These are phyloP conservation scores for Pseudogymnoascus sp. DNA, from an alignment of 2,329 filamentous ascomycete species.

Conservation along the genomic window DNA sequence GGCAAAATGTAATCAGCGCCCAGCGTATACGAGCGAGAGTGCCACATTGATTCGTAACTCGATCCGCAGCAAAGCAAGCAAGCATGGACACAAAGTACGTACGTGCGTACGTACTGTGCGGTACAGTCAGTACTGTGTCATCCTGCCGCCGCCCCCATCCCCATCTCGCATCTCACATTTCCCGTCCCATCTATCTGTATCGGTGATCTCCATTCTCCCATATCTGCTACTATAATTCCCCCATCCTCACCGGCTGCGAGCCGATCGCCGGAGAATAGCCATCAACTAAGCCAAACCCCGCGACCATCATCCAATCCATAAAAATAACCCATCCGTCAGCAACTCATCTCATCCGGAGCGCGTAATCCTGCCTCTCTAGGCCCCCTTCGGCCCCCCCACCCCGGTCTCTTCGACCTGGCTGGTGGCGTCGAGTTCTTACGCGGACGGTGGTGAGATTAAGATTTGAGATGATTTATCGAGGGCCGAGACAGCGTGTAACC, in stretches of 20 bases:
- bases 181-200: neutral
- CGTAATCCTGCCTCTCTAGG: neutral
- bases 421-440: neutral
- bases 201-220: neutral
- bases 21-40: neutral
- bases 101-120: neutral
- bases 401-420: neutral
- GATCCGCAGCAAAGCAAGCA: neutral
- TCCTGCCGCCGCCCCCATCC: neutral
- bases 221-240: neutral
- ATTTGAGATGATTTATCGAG: constrained; percentile 2
- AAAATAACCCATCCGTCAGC: neutral
- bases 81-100: neutral
- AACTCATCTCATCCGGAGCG: neutral
- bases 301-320: neutral
- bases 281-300: neutral
- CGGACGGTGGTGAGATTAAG: neutral
- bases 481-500: neutral
- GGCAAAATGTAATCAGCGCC: neutral
- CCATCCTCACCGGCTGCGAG: neutral
- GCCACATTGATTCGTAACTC: neutral
- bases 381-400: neutral
- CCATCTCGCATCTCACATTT: neutral
- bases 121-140: neutral
- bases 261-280: neutral